Evolutionary conservation across 1,284 basidiomycete genomes (phyloP), one percentile per base, ranked within the genome.

Genomic region (Bondarzewia mesenterica): DNA sequence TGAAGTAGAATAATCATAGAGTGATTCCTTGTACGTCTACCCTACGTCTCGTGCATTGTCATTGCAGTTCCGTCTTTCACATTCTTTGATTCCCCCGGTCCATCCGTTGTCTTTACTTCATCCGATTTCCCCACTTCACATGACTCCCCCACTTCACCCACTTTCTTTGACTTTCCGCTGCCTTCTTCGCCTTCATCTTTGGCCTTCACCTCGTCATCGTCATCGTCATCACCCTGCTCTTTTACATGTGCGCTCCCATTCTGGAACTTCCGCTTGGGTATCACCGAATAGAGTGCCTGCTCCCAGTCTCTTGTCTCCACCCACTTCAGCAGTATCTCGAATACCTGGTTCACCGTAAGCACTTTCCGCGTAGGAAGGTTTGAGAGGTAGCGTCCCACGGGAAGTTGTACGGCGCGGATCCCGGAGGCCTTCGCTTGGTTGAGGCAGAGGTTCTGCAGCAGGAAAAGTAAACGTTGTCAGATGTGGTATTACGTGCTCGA

Each of bases 301-400:
- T 86, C 80, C 93, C 93, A 97, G 57, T 88, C 75, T 52, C 77
- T 75, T 10, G 79, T 80, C 56, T 87, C 83, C n/a, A 86, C 77
- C 88, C 93, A 99, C 55, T 86, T 83, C 7, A 93, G 66, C 50
- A 99, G 74, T 56, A 99, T 97, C 63, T 96, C 92, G 60, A 94
- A 90, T 15, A 91, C 80, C 68, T 98, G 95, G 62, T 99, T 99
- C 48, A 99, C 93, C 0, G 96, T 99, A 53, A 99, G 73, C 22
- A 99, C 93, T 61, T 97, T 98, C 50, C 96, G 82, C 2, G 93
- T 93, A 16, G 84, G 78, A 55, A 99, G 71, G 46, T 86, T 75
- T 39, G 84, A 73, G 42, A 97, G 73, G 64, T 90, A 94, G 51
- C 83, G 83, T 14, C 90, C 89, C 47, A 99, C 97, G 1, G 96